Base-by-base conservation (phyloP, 805 yeast species). In the Pichia rugopelliculosa region DNA sequence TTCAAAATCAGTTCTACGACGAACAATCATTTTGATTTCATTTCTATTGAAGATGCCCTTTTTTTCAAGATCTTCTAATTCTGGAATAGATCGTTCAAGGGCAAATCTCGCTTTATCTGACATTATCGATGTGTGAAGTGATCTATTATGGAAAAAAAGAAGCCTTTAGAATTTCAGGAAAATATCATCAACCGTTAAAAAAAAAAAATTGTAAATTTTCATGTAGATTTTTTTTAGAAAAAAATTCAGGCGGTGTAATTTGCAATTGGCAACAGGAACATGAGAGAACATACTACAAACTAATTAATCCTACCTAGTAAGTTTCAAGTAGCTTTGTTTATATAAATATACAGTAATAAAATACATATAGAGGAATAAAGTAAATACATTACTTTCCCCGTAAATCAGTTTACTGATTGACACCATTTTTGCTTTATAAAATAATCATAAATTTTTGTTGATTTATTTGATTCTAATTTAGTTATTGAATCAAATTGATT, bases 1-100 rank as follows among this genome's bases (percentile, higher is more conserved):
- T 67, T 93, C 99, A 58, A 89, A 93, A 66, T 90, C 97, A 0
- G 97, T 91, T 69, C 99, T 77, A 61, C 89, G 79, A 68, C 93
- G 82, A 88, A 91, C 87, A 46, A 93, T 84, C 71, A 76, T 74
- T 37, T 83, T 80, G 54, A 89, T 80, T 66, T 93, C 99, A 56
- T 77, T 77, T 56, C 85, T 85, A 38, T 80, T 83, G 64, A 93
- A 93, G 6, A 93, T 72, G 3, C 89, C 89, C 59, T 87, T 84
- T 48, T 77, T 77, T 50, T 83, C 80, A 30, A 93, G 75, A 59
- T 91, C 99, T 59, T 90, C 91, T 46, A 93, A 74, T 66, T 93
- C 99, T 0, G 96, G 96, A 59, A 90, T 89, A 6, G 89, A 77
- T 70, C 74, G 80, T 61, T 79, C 84, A 56, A 79, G 61, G 58